Evolutionary conservation across 805 yeast genomes (phyloP), one percentile per base, ranked within the genome.

Genomic region (Priceomyces carsonii): DNA sequence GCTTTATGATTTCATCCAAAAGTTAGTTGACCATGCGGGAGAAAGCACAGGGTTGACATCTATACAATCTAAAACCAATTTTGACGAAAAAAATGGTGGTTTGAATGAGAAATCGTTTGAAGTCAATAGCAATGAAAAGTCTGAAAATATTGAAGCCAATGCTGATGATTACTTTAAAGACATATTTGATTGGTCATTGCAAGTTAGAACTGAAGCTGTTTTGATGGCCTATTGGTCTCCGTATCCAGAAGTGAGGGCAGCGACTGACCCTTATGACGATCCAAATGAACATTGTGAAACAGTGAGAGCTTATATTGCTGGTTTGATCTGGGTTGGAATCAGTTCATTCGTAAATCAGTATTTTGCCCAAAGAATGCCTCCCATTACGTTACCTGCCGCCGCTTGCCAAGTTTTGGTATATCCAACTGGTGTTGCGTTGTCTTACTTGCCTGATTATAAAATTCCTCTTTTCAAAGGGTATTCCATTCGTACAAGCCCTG

Each of bases 301-400:
- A 4, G 33, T 64, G 33, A 53, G 75, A 48, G 74, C 73, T 44
- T 80, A 81, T 66, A 59, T 66, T 4, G 56, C 79, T 15, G 79
- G 76, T 1, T 39, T 74, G 3, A 47, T 75, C 24, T 70, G 80
- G 72, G 70, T 75, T 3, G 59, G 68, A 15, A 55, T 79, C 15
- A 79, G 80, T 13, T 51, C 79, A 26, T 73, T 75, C 43, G 63
- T 77, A 43, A 77, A 78, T 48, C 74, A 75, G 46, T 77, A 78
- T 48, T 79, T 79, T 51, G 57, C 64, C 6, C 78, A 76, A 35
- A 66, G 83, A 57, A 55, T 63, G 48, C 81, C 82, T 18, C 39
- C 67, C 15, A 75, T 77, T 38, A 29, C 60, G 8, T 52, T 75
- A 9, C 35, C 57, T 3, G 47, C 75, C 15, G 43, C 73, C 2